These are phyloP conservation scores for Elongisporangium prolatum DNA, from an alignment of 352 stramenopile genomes.

Conservation along the genomic window DNA sequence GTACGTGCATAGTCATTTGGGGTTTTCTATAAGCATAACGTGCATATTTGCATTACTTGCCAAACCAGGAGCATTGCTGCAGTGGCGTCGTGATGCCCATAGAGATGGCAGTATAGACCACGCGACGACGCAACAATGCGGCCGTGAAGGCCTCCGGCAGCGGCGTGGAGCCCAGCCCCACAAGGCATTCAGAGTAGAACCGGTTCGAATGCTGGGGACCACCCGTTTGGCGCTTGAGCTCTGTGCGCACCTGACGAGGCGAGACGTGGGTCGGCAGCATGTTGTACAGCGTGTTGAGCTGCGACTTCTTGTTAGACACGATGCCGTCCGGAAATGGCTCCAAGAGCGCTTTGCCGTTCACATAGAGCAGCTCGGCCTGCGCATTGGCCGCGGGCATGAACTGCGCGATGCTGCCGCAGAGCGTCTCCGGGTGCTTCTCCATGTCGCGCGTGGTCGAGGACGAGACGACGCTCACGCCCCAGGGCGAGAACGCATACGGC, in stretches of 20 bases:
- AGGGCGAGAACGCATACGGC: conserved; percentile 38
- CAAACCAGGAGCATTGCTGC: conserved; percentile 16
- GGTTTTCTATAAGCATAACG: background rate
- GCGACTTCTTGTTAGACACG: conserved; percentile 8
- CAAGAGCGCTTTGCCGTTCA: conserved; percentile 48
- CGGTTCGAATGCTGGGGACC: conserved; percentile 3
- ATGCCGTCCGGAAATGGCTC: conserved; percentile 32
- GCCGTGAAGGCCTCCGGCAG: conserved; percentile 26
- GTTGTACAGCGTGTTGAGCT: conserved; percentile 38
- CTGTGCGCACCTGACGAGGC: conserved; percentile 26
- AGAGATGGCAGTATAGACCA: conserved; percentile 33
- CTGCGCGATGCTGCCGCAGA: conserved; percentile 35
- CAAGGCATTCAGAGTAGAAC: conserved; percentile 39
- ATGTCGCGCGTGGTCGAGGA: conserved; percentile 31
- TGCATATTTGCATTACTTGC: background rate
- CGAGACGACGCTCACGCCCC: conserved; percentile 30
- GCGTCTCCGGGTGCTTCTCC: conserved; percentile 22
- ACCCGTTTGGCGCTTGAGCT: conserved; percentile 6
- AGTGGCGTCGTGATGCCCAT: conserved; percentile 22
- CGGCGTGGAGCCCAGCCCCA: conserved; percentile 34
- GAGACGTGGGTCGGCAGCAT: conserved; percentile 45
- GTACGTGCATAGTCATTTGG: background rate
- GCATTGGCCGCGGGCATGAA: conserved; percentile 18
- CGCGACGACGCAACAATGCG: conserved; percentile 27
- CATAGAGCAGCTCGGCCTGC: conserved; percentile 23